Conservation (phyloP, 2,329 filamentous ascomycete species). For the Canariomyces notabilis region DNA sequence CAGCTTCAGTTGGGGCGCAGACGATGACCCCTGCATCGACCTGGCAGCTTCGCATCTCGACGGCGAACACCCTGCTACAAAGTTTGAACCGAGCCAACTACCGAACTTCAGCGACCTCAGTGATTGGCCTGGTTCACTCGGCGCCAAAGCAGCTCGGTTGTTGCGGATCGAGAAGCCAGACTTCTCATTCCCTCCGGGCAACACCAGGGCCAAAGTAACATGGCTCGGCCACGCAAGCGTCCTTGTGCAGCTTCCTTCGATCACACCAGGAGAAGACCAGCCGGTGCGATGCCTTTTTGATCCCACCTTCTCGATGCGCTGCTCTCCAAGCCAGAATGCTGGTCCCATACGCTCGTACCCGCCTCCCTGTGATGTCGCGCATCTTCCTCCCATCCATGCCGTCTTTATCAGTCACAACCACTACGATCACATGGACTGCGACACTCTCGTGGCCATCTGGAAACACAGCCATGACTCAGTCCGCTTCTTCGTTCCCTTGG, state of each 20-base stretch:
- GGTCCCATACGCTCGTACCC: slow-evolving; percentile 50
- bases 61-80: not conserved
- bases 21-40: slow-evolving; percentile 19
- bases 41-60: slow-evolving; percentile 20
- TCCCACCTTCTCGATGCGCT: slow-evolving; percentile 47
- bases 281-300: slow-evolving; percentile 42
- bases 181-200: slow-evolving; percentile 17
- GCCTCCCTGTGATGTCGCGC: slow-evolving; percentile 43
- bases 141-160: slow-evolving; percentile 20
- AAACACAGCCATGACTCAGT: slow-evolving; percentile 29
- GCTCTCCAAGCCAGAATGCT: slow-evolving; percentile 39
- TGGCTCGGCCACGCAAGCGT: slow-evolving; percentile 74
- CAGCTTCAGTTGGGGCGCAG: slow-evolving; percentile 23
- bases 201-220: slow-evolving; percentile 44
- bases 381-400: slow-evolving; percentile 47
- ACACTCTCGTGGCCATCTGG: slow-evolving; percentile 39
- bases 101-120: slow-evolving; percentile 19
- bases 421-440: slow-evolving; percentile 49
- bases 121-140: slow-evolving; percentile 14
- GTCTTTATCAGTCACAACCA: slow-evolving; percentile 52
- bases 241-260: slow-evolving; percentile 60
- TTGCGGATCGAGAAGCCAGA: slow-evolving; percentile 21
- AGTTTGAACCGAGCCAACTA: not conserved
- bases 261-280: slow-evolving; percentile 27
- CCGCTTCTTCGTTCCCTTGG: slow-evolving; percentile 64